These are phyloP conservation scores for Apophysomyces variabilis DNA, from an alignment of 371 early-diverging fungal genomes.

Conservation along the genomic window DNA sequence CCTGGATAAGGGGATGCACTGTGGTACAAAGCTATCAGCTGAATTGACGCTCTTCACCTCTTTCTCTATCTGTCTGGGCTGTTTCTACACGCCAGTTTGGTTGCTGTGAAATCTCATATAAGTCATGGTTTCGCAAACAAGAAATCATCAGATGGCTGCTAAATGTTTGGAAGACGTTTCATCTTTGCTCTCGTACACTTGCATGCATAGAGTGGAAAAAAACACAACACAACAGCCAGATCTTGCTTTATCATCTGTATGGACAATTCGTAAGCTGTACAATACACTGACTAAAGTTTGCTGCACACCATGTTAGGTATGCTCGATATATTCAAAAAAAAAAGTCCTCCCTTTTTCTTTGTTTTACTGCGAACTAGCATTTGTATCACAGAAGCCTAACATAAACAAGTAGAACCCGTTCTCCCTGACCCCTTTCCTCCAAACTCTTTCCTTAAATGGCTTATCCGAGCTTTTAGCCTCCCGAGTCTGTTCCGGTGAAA, in stretches of 20 bases:
- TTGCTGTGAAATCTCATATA: too few relatives aligned
- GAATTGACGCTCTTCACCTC: too few relatives aligned
- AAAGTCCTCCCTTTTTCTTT: too few relatives aligned
- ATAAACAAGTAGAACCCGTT: background rate
- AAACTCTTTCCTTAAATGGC: background rate
- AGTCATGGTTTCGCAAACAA: background rate
- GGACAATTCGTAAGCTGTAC: background rate
- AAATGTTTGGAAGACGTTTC: constrained; percentile 5
- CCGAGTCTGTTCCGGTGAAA: background rate
- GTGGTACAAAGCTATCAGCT: too few relatives aligned
- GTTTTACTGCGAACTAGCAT: background rate
- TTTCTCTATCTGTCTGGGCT: too few relatives aligned
- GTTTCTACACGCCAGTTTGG: too few relatives aligned
- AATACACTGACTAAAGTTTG: background rate
- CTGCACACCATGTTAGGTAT: background rate
- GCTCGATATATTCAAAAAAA: background rate
- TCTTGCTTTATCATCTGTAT: background rate
- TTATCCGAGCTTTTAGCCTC: background rate
- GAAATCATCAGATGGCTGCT: constrained; percentile 1
- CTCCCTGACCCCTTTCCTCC: background rate
- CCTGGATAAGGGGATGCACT: too few relatives aligned
- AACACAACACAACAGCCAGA: background rate
- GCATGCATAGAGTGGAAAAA: background rate
- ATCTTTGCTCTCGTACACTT: constrained; percentile 2
- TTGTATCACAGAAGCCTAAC: background rate